Evolutionary conservation across 2,329 filamentous ascomycete genomes (phyloP).

Genomic region (Colletotrichum tropicale): DNA sequence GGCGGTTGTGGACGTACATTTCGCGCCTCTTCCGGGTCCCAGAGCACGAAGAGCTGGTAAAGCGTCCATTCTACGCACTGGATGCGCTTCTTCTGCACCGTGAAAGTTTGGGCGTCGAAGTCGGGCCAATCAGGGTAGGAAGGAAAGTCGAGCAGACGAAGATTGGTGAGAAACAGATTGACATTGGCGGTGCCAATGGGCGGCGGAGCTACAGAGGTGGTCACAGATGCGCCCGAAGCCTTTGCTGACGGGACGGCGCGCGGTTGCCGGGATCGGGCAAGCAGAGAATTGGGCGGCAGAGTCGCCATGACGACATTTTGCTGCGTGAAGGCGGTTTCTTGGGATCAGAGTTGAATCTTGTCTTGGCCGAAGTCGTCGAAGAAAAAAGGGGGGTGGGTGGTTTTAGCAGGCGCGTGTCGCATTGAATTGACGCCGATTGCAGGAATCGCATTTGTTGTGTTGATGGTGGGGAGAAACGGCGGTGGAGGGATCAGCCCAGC

Average conservation of each 20-base stretch:
- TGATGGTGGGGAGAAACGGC: slow-evolving; percentile 17
- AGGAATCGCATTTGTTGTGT: slow-evolving; percentile 17
- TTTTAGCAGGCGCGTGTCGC: neutral
- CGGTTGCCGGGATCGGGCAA: slow-evolving; percentile 30
- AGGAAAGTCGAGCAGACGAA: slow-evolving; percentile 84
- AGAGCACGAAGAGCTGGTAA: slow-evolving; percentile 84
- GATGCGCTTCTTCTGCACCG: slow-evolving; percentile 82
- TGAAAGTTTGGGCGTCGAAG: slow-evolving; percentile 74
- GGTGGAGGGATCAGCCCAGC: slow-evolving; percentile 18
- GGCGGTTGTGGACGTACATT: slow-evolving; percentile 57
- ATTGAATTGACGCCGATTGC: slow-evolving; percentile 4
- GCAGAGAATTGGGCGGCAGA: slow-evolving; percentile 31
- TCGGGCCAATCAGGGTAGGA: slow-evolving; percentile 78
- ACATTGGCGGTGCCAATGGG: slow-evolving; percentile 56
- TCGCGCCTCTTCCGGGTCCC: slow-evolving; percentile 77
- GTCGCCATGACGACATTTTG: slow-evolving; percentile 35
- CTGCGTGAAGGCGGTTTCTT: neutral
- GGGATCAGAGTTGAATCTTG: neutral
- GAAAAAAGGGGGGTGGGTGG: neutral
- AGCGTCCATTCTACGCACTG: slow-evolving; percentile 87
- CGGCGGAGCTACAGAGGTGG: slow-evolving; percentile 23
- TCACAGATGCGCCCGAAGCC: slow-evolving; percentile 1
- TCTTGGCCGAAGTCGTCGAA: neutral
- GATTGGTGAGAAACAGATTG: slow-evolving; percentile 78
- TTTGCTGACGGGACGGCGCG: slow-evolving; percentile 23